These are phyloP conservation scores for Rhipidocladum racemiflorum DNA, from an alignment of 176 grass and related monocot genomes.

Conservation along the genomic window DNA sequence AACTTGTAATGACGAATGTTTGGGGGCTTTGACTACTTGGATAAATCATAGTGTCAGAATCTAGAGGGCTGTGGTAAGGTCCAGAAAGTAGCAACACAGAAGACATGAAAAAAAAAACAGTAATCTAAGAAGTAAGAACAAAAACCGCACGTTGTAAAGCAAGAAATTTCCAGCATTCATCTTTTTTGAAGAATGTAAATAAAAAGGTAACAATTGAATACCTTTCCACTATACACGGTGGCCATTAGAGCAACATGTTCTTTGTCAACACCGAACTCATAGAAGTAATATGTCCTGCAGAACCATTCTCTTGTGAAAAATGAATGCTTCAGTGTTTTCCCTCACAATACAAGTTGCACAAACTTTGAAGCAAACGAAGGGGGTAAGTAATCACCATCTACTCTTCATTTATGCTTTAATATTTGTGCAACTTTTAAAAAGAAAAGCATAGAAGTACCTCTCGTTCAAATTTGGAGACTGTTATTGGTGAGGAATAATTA, in stretches of 20 bases:
- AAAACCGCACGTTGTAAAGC: not conserved
- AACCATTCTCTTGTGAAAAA: slow-evolving; percentile 21
- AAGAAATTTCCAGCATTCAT: not conserved
- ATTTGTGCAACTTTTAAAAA: no score
- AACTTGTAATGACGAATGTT: not conserved
- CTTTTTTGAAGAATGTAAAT: slow-evolving; percentile 6
- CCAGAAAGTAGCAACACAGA: not conserved
- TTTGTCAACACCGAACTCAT: slow-evolving; percentile 71
- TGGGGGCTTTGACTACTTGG: not conserved
- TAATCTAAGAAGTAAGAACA: no score
- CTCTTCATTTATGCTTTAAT: no score
- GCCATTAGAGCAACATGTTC: slow-evolving; percentile 84
- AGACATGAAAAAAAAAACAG: not conserved
- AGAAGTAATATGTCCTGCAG: slow-evolving; percentile 85
- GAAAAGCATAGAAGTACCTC: no score
- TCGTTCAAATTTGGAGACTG: not conserved
- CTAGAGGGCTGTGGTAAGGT: not conserved
- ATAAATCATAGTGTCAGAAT: not conserved
- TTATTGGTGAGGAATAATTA: not conserved
- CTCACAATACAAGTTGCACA: no score
- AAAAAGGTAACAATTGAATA: slow-evolving; percentile 30
- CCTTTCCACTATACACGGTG: slow-evolving; percentile 80
- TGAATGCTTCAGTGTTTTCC: no score
- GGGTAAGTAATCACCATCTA: no score
- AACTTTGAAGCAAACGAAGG: no score